Base-by-base conservation (phyloP, 1,284 basidiomycete species). In the Chalciporus sp. region DNA sequence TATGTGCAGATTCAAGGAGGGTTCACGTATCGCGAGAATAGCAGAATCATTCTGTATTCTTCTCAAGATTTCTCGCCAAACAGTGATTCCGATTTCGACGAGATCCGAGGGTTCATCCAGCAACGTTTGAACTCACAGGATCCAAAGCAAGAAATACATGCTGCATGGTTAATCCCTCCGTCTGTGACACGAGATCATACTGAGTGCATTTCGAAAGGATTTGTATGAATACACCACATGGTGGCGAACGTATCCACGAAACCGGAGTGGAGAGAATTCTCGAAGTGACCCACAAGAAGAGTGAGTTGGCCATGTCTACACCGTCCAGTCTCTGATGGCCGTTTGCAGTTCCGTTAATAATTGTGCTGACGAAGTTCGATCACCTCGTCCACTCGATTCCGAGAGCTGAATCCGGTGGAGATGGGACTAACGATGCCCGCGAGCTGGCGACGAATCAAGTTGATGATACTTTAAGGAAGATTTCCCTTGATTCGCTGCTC, bases 321-420 rank as follows among this genome's bases (percentile, higher is more conserved):
- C 7, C 19, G 31, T 40, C 12, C 31, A 12, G 9, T 33, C 16
- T 31, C 35, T 41, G 39, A 28, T 49, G 8, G 33, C 11, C 11
- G 7, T 12, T 28, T 20, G 12, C 17, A 52, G 51, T 52, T 8
- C 51, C 51, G 14, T 19, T 52, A 16, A 28, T 52, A 23, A 51
- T 51, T 31, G 47, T 52, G 23, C 51, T 52, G 39, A 51, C 51
- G 3, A 51, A 52, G 48, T 52, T 52, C 12, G 51, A 51, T 52
- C 16, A n/a, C 28, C 40, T 50, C 40, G 31, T 35, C 19, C 12
- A n/a, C 19, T 10, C 31, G 14, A 5, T 26, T 23, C 47, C 23
- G 23, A n/a, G 37, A 51, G 31, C 19, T 4, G 19, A 28, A n/a
- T 35, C 12, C 14, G 19, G 17, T 17, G 10, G 42, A 3, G 40